Evolutionary conservation across 2,329 filamentous ascomycete genomes (phyloP), one percentile per base, ranked within the genome.

Genomic region (Pseudocercospora vitis): DNA sequence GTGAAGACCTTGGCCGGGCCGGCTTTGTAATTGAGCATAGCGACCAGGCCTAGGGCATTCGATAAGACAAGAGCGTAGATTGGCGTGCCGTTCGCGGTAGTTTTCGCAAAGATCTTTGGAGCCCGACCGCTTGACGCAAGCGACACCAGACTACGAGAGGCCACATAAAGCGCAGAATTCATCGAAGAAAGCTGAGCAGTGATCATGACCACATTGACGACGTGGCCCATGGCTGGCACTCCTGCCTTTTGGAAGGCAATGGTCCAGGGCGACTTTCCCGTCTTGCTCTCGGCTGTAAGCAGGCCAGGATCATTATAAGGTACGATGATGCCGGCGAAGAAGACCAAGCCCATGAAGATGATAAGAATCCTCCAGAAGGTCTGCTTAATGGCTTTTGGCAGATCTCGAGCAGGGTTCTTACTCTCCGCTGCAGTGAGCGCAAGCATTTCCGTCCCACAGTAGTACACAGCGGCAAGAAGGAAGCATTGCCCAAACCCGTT

Each of bases 251-350:
- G 14, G 16, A 55, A 55, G 6, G 52, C 52, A 28, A 58, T 58
- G 2, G 55, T 55, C 52, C 52, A 55, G 11, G 48, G 55, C 5
- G 47, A 52, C 16, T 54, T 49, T 7, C 52, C 55, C 16, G 52
- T 35, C 32, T 48, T 50, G 48, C 32, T 58, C 12, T 55, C 42
- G 11, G 55, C 52, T 11, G 55, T 49, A 24, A 58, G 42, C 3
- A 55, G 52, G 19, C 14, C 44, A n/a, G 52, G 47, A 35, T 58
- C 55, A 19, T 55, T 28, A 12, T 31, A 48, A 3, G 52, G 19
- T 5, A 58, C 55, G 24, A 54, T 52, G 7, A 58, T 52, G 7
- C 55, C 52, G 21, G 55, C 55, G 29, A 58, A 55, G 52, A 55
- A 55, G 12, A 55, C 52, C 12, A 58, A 42, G 19, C 55, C 55